Percentiles rank a stretch among this genome's conserved stretches.
Conservation (phyloP, 2,329 filamentous ascomycete species). For the Aspergillus cejpii region DNA sequence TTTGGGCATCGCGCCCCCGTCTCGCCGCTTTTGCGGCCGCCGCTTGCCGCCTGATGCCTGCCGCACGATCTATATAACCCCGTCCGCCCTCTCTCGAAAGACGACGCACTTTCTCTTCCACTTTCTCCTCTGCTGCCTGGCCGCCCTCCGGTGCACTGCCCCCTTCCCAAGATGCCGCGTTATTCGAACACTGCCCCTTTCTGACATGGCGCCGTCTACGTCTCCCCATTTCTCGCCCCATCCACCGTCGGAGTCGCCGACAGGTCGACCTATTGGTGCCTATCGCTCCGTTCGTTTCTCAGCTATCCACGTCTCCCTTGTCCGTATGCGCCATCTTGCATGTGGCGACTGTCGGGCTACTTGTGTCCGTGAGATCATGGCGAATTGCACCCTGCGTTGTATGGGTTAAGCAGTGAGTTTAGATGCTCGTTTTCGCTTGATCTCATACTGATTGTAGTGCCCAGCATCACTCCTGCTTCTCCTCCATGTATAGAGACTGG, state of each 20-base stretch:
- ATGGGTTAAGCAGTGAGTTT: not conserved
- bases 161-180: conserved; percentile 3
- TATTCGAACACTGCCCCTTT: conserved; percentile 4
- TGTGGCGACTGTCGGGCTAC: not conserved
- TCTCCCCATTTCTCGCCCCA: not conserved
- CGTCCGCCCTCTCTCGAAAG: conserved; percentile 14
- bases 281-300: not conserved
- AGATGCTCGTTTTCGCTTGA: not conserved
- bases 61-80: conserved; percentile 24
- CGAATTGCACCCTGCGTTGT: not conserved
- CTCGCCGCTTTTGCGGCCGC: conserved; percentile 17
- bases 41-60: conserved; percentile 9
- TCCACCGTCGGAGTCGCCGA: not conserved
- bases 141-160: not conserved
- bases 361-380: not conserved
- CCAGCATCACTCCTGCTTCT: not conserved
- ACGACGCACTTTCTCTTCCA: conserved; percentile 21
- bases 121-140: conserved; percentile 12
- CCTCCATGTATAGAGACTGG: not conserved
- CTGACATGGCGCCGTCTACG: not conserved
- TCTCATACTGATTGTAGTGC: not conserved
- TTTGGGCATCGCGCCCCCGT: conserved; percentile 15
- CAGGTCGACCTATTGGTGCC: not conserved
- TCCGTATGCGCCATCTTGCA: not conserved
- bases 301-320: not conserved